Evolutionary conservation across 495 filamentous ascomycete genomes (phyloP), one percentile per base, ranked within the genome.

Genomic region (Talaromyces proteolyticus): DNA sequence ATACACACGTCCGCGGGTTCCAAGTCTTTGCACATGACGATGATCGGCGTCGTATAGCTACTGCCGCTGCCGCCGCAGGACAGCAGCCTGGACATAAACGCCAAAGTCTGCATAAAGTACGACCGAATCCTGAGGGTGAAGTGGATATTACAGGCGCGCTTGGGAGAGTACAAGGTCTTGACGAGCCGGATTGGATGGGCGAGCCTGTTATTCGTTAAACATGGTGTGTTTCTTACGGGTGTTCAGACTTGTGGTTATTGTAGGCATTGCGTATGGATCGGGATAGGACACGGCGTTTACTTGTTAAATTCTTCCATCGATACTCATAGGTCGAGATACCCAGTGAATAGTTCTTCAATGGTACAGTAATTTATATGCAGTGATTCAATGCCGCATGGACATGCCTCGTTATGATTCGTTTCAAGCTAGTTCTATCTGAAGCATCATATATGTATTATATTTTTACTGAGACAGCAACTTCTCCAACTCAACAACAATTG

Each of bases 1-100:
- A 98, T 64, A 98, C 93, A 3, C 93, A 98, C 76, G 82, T 98
- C 37, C 83, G 93, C 34, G 92, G 89, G 0, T 76, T 98, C 62
- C 91, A 96, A 75, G 81, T 98, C 21, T 98, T 89, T 62, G 88
- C 88, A 4, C 67, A 76, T 38, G 91, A 96, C 54, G 76, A 80
- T 41, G 64, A 56, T 26, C 61, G 65, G 0, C 58, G 62, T 0
- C 61, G 62, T 1, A 49, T 64, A 25, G 63, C 52, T 14, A 60
- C 57, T 55, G 70, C 25, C n/a, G 51, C 29, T 51, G 69, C 69
- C 38, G 68, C 67, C 25, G 65, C 65, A 21, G 65, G 65, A 60
- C 62, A 50, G 3, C 55, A 45, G 22, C 29, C 4, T 4, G 62
- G 21, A 51, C 58, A 21, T 54, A 67, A 22, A 57, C 19, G 62